Conservation (phyloP, 1,284 basidiomycete genomes). For the Volvariella surrecta region DNA sequence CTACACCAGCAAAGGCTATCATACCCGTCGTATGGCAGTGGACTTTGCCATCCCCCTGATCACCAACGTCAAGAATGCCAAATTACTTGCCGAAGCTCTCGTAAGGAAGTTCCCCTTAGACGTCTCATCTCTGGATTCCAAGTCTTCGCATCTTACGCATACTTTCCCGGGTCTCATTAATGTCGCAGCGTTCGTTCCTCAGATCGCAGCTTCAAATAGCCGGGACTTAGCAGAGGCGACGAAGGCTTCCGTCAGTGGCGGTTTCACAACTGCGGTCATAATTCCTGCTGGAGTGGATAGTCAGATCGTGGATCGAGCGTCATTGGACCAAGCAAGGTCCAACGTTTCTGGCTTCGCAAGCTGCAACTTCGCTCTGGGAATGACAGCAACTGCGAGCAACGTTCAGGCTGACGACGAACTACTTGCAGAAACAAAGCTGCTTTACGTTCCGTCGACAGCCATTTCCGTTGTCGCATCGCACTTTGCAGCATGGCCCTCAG, state of each 20-base stretch:
- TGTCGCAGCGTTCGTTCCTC: conserved; percentile 84
- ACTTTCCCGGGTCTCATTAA: conserved; percentile 92
- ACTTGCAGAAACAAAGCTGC: conserved; percentile 69
- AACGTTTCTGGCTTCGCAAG: conserved; percentile 61
- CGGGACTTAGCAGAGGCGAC: conserved; percentile 64
- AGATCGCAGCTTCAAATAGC: conserved; percentile 50
- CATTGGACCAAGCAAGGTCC: conserved; percentile 62
- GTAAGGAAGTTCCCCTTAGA: conserved; percentile 84
- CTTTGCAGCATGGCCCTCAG: conserved; percentile 86
- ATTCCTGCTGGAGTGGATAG: conserved; percentile 63
- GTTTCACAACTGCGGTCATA: conserved; percentile 81
- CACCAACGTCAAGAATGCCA: conserved; percentile 99
- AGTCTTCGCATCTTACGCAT: conserved; percentile 89
- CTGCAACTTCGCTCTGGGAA: conserved; percentile 82
- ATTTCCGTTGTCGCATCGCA: conserved; percentile 73
- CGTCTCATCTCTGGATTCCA: conserved; percentile 88
- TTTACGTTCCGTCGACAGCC: conserved; percentile 67
- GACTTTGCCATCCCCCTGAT: conserved; percentile 97
- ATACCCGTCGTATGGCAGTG: conserved; percentile 97
- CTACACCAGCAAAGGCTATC: conserved; percentile 96
- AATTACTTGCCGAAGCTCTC: conserved; percentile 92
- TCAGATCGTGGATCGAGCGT: conserved; percentile 57
- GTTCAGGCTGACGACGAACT: conserved; percentile 64
- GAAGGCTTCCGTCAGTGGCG: conserved; percentile 77
- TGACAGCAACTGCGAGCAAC: conserved; percentile 71